Evolutionary conservation across 1,284 basidiomycete genomes (phyloP).

Genomic region (Paramarasmius palmivorus): DNA sequence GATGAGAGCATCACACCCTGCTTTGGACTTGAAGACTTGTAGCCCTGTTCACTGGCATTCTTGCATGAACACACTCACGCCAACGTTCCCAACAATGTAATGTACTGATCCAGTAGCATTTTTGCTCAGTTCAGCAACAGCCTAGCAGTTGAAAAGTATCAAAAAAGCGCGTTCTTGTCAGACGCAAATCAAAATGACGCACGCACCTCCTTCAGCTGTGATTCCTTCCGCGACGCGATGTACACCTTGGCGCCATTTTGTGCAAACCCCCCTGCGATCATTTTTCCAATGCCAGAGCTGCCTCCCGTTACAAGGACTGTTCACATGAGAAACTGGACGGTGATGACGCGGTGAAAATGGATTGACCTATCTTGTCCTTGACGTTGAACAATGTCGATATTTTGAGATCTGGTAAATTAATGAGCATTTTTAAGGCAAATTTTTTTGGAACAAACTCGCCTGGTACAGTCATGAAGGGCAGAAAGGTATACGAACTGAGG

Average conservation of each 20-base stretch:
- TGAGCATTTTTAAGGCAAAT: background rate
- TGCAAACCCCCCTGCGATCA: conserved; percentile 80
- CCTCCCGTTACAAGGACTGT: conserved; percentile 81
- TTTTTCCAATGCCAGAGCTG: conserved; percentile 75
- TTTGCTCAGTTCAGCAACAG: conserved; percentile 59
- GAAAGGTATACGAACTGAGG: no score
- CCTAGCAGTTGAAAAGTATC: conserved; percentile 33
- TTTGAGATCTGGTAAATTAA: conserved; percentile 48
- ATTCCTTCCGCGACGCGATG: conserved; percentile 83
- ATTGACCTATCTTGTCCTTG: conserved; percentile 70
- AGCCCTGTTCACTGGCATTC: background rate
- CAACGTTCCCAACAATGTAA: conserved; percentile 75
- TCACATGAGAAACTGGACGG: conserved; percentile 8
- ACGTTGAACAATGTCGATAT: conserved; percentile 69
- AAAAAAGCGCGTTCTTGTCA: background rate
- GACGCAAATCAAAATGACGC: background rate
- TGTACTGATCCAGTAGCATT: conserved; percentile 59
- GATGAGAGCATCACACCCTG: conserved; percentile 78
- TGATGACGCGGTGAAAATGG: background rate
- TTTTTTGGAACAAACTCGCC: no score
- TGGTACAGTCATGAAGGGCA: no score
- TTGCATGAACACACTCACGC: conserved; percentile 41
- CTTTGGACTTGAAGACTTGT: conserved; percentile 55
- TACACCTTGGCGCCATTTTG: conserved; percentile 85
- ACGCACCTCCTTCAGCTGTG: conserved; percentile 71